A percentile compares a stretch with the other conserved stretches of the same genome.
Evolutionary conservation across 352 stramenopile genomes (phyloP).

Genomic region (Globisporangium cylindrosporum): DNA sequence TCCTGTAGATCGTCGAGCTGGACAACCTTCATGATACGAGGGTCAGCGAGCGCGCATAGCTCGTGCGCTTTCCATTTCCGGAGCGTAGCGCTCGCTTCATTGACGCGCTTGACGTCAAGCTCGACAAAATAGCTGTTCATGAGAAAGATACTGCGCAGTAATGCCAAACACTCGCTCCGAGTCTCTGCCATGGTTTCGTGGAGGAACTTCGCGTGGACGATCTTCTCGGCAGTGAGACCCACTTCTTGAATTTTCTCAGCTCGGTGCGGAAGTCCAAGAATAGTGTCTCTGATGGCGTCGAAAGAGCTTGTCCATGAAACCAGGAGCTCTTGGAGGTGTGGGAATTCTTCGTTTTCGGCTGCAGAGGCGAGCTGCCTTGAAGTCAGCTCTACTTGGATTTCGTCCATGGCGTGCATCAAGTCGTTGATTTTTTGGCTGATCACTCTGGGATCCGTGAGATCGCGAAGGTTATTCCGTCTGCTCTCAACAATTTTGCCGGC

Average conservation of each 20-base stretch:
- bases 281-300: conserved; percentile 29
- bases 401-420: conserved; percentile 35
- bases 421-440: conserved; percentile 42
- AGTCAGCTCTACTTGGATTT: conserved; percentile 43
- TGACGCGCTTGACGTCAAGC: conserved; percentile 51
- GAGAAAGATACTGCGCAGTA: conserved; percentile 43
- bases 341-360: conserved; percentile 31
- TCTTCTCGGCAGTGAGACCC: conserved; percentile 26
- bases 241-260: conserved; percentile 28
- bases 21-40: conserved; percentile 34
- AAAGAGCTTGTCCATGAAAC: conserved; percentile 27
- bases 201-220: conserved; percentile 29
- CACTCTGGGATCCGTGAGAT: conserved; percentile 24
- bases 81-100: conserved; percentile 29
- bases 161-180: conserved; percentile 38
- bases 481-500: conserved; percentile 28
- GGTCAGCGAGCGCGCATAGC: conserved; percentile 34
- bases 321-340: conserved; percentile 33
- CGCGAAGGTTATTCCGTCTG: conserved; percentile 27
- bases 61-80: conserved; percentile 33
- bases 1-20: conserved; percentile 37
- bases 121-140: conserved; percentile 61
- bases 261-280: conserved; percentile 34
- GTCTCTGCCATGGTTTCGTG: conserved; percentile 39
- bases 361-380: conserved; percentile 22